phyloP scores from a whole-genome alignment of 176 grass and related monocot genomes.

The Canna indica region DNA sequence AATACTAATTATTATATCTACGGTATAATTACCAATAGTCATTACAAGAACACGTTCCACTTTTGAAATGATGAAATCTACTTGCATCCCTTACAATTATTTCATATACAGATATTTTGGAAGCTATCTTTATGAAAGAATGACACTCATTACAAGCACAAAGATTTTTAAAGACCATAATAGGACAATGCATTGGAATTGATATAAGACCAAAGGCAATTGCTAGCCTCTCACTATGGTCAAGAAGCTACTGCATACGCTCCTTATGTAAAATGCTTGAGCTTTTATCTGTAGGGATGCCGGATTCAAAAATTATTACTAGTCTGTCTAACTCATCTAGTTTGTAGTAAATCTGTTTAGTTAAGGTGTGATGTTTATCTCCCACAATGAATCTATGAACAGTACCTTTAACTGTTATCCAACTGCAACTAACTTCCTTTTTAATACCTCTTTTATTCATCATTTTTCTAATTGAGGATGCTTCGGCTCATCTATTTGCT shows the following conservation, averaged over 20 bases:
- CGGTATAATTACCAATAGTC: slow-evolving; percentile 8
- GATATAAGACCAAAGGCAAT: slow-evolving; percentile 21
- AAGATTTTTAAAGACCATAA: slow-evolving; percentile 16
- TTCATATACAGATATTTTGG: slow-evolving; percentile 1
- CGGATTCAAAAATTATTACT: background rate
- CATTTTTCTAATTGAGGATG: slow-evolving; percentile 15
- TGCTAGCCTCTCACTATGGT: slow-evolving; percentile 21
- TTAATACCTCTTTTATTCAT: slow-evolving; percentile 24
- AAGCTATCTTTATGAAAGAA: slow-evolving; percentile 9
- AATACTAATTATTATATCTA: too few species aligned
- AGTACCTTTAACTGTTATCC: slow-evolving; percentile 17
- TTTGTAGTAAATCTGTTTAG: slow-evolving; percentile 16
- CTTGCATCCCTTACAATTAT: slow-evolving; percentile 19
- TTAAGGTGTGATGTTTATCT: slow-evolving; percentile 18
- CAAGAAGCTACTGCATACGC: slow-evolving; percentile 19
- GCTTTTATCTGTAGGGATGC: background rate
- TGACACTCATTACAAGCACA: slow-evolving; percentile 15
- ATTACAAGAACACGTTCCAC: slow-evolving; percentile 15
- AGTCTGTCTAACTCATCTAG: slow-evolving; percentile 13
- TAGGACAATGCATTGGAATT: slow-evolving; percentile 6
- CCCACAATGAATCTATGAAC: slow-evolving; percentile 22
- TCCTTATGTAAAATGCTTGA: background rate
- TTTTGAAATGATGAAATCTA: slow-evolving; percentile 20
- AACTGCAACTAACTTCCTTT: slow-evolving; percentile 21
- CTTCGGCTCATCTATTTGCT: slow-evolving; percentile 8